Evolutionary conservation across 768 basidiomycete genomes (phyloP).

Genomic region (Leccinum disarticulatum): DNA sequence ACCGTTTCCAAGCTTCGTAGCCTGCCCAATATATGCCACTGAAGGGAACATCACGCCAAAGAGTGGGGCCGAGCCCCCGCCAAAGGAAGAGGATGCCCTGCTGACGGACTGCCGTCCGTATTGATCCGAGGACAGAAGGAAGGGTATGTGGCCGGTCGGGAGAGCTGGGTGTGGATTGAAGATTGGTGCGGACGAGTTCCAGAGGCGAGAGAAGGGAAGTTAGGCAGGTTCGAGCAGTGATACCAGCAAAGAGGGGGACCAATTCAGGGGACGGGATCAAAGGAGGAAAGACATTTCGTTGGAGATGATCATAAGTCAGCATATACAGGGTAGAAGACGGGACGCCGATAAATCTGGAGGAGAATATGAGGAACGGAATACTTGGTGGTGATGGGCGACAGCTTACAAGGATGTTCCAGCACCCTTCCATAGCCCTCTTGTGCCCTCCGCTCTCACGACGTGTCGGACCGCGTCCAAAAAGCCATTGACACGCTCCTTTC

Average conservation of each 20-base stretch:
- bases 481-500: conserved; percentile 73
- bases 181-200: conserved; percentile 90
- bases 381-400: not conserved
- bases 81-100: conserved; percentile 76
- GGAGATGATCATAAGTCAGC: conserved; percentile 90
- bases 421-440: conserved; percentile 92
- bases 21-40: conserved; percentile 96
- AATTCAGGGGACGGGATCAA: conserved; percentile 52
- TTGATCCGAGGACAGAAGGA: conserved; percentile 64
- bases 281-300: conserved; percentile 60
- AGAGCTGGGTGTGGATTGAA: conserved; percentile 82
- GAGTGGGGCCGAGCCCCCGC: conserved; percentile 87
- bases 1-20: conserved; percentile 80
- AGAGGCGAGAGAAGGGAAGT: conserved; percentile 82
- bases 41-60: conserved; percentile 98
- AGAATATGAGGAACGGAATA: conserved; percentile 9
- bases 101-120: conserved; percentile 56
- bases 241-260: conserved; percentile 78
- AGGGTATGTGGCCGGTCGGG: conserved; percentile 74
- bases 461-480: conserved; percentile 83
- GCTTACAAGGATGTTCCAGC: conserved; percentile 85
- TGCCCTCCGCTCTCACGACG: conserved; percentile 79
- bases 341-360: conserved; percentile 76
- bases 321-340: conserved; percentile 94
- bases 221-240: conserved; percentile 76